Conservation (phyloP, 192 early-diverging fungal species). For the Neocallimastix lanati region DNA sequence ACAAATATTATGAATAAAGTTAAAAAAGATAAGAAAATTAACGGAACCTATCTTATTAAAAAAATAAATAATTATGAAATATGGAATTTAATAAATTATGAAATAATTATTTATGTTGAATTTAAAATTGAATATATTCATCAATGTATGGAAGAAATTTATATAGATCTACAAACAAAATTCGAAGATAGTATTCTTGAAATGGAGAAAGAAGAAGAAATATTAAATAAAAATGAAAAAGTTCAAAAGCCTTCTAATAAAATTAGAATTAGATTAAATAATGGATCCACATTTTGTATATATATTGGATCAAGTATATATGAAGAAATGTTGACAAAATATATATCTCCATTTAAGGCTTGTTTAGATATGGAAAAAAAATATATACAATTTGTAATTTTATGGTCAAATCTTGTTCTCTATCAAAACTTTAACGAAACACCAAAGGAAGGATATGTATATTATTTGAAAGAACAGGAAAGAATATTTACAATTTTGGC, state of each 20-base stretch:
- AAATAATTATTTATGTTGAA: neutral
- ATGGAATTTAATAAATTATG: neutral
- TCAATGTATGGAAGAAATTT: neutral
- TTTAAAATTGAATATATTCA: neutral
- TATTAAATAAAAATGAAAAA: no score
- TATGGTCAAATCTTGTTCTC: neutral
- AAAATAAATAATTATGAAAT: neutral
- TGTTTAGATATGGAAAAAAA: neutral
- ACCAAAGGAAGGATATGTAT: neutral
- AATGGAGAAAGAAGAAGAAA: neutral
- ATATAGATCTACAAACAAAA: neutral
- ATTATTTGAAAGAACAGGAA: neutral
- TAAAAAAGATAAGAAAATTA: neutral
- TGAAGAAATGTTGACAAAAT: neutral
- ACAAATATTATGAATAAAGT: neutral
- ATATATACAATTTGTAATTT: neutral
- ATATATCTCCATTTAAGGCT: neutral
- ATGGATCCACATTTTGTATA: neutral
- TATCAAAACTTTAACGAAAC: neutral
- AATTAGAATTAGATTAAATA: neutral
- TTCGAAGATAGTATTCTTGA: neutral
- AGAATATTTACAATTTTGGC: neutral
- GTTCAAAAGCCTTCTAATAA: no score
- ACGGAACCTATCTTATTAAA: neutral
- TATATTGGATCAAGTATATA: neutral